phyloP scores from a whole-genome alignment of 352 stramenopile species.

The Phytophthora melonis region DNA sequence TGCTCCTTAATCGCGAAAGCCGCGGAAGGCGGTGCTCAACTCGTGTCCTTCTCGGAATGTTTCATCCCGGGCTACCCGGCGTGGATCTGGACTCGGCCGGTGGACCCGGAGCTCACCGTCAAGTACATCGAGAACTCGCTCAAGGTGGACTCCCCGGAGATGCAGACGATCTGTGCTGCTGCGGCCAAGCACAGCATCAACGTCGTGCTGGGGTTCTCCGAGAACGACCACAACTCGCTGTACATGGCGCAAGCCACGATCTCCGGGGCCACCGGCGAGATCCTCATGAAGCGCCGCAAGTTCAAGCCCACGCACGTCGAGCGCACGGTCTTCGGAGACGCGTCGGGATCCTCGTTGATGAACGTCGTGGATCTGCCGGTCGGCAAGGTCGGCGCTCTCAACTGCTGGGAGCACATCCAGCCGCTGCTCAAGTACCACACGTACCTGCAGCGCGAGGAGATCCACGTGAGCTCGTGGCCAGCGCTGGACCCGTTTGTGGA shows the following conservation, averaged over 20 bases:
- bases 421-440: conserved; percentile 42
- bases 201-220: conserved; percentile 39
- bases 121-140: conserved; percentile 36
- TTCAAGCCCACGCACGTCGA: conserved; percentile 39
- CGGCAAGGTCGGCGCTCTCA: conserved; percentile 31
- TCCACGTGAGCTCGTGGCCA: conserved; percentile 35
- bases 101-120: conserved; percentile 25
- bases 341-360: conserved; percentile 29
- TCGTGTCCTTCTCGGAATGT: conserved; percentile 31
- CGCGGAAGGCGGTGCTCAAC: conserved; percentile 17
- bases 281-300: conserved; percentile 39
- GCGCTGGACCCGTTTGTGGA: conserved; percentile 31
- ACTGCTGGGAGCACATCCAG: conserved; percentile 32
- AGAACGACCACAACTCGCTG: conserved; percentile 43
- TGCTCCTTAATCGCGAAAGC: conserved; percentile 33
- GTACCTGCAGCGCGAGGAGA: conserved; percentile 32
- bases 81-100: conserved; percentile 26
- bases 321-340: conserved; percentile 34
- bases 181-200: conserved; percentile 32
- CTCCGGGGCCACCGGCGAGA: conserved; percentile 23
- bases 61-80: conserved; percentile 35
- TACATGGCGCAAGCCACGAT: conserved; percentile 38
- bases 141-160: conserved; percentile 31
- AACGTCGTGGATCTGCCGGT: conserved; percentile 38
- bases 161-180: conserved; percentile 34